Conservation (phyloP, 2,329 filamentous ascomycete genomes). For the Colletotrichum endophyticum region DNA sequence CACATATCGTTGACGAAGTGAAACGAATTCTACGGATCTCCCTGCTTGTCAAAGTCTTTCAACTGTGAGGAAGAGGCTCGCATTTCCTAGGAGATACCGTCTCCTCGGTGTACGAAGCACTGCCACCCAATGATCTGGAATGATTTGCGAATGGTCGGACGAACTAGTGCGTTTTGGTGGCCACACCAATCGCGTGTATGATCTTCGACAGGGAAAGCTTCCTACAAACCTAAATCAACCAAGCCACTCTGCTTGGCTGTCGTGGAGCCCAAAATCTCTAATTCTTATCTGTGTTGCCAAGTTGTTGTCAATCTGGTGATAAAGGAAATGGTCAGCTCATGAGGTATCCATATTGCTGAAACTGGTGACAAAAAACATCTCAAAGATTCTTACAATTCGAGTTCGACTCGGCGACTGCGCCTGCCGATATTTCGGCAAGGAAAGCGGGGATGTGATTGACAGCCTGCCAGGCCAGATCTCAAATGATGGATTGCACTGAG, state of each 20-base stretch:
- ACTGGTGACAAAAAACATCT: background rate
- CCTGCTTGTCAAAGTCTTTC: background rate
- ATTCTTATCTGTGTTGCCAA: background rate
- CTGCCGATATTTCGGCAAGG: background rate
- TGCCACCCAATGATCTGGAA: background rate
- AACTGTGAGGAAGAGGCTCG: background rate
- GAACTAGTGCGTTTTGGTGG: background rate
- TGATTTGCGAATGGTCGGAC: constrained; percentile 2
- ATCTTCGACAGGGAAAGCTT: constrained; percentile 6
- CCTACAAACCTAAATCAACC: background rate
- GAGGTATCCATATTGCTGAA: background rate
- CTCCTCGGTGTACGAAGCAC: background rate
- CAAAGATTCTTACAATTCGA: background rate
- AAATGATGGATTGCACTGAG: too few species aligned
- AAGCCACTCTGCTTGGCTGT: background rate
- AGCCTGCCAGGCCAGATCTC: too few species aligned
- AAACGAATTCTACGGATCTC: background rate
- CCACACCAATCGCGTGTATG: background rate
- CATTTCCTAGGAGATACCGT: background rate
- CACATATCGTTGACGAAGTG: too few species aligned
- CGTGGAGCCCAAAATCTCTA: background rate
- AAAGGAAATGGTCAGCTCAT: background rate
- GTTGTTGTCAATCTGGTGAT: background rate
- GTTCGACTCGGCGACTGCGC: background rate
- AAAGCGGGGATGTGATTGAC: too few species aligned